These are phyloP conservation scores for Acer yangbiense DNA, from an alignment of 345 rosid species.

Conservation along the genomic window DNA sequence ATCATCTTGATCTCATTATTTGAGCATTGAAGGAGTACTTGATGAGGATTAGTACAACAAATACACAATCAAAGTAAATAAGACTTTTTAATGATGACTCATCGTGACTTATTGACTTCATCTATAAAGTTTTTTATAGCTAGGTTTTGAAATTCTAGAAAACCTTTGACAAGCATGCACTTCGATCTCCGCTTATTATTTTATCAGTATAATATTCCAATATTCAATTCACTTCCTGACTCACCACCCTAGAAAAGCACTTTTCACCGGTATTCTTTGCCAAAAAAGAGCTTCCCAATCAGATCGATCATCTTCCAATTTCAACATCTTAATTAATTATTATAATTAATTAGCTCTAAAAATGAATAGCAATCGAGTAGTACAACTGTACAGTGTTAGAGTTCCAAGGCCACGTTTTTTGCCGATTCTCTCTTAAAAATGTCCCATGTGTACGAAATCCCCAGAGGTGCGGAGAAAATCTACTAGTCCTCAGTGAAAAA, in stretches of 20 bases:
- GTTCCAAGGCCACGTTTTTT: background rate
- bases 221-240: background rate
- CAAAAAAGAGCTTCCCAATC: background rate
- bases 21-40: no score
- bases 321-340: no score
- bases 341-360: no score
- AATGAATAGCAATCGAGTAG: no score
- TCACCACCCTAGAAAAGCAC: background rate
- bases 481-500: background rate
- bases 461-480: conserved; percentile 29
- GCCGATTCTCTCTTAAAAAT: background rate
- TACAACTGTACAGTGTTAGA: background rate
- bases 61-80: no score
- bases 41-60: no score
- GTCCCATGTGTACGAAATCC: conserved; percentile 33
- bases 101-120: background rate
- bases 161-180: background rate
- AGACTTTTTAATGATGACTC: background rate
- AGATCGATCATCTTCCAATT: no score
- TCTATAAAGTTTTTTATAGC: background rate
- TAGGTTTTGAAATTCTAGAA: background rate
- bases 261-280: background rate
- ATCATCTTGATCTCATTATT: no score
- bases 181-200: background rate
- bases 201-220: no score